Evolutionary conservation across 257 asterid genomes (phyloP).

Genomic region (Ajuga chamaepitys): DNA sequence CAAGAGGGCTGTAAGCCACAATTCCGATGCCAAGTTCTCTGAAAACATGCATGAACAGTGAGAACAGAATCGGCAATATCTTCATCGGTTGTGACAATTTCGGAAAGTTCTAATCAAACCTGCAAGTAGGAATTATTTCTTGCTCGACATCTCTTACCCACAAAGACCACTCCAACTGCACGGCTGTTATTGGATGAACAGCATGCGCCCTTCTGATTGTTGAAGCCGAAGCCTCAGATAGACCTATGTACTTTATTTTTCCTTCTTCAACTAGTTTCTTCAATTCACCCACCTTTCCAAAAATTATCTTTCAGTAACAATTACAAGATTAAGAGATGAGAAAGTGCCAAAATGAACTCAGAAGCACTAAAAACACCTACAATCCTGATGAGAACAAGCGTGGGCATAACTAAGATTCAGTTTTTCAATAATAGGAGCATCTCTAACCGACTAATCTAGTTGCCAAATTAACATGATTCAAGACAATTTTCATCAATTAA

Average conservation of each 20-base stretch:
- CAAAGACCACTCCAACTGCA: constrained; percentile 50
- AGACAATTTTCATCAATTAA: too few species aligned
- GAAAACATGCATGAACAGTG: not conserved
- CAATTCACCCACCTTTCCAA: constrained; percentile 41
- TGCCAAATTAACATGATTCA: too few species aligned
- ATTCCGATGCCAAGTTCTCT: constrained; percentile 35
- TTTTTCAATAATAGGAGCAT: too few species aligned
- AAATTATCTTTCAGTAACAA: not conserved
- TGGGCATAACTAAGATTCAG: too few species aligned
- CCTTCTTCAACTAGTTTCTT: constrained; percentile 57
- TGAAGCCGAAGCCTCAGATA: constrained; percentile 51
- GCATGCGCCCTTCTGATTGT: constrained; percentile 59
- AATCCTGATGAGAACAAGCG: too few species aligned
- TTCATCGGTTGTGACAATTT: not conserved
- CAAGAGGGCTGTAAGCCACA: constrained; percentile 32
- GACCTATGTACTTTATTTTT: constrained; percentile 45
- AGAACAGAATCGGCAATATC: not conserved
- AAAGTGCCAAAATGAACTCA: not conserved
- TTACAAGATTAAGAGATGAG: not conserved
- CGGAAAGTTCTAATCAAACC: constrained; percentile 15
- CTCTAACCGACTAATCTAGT: too few species aligned
- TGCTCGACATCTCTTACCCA: constrained; percentile 44
- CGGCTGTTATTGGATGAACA: constrained; percentile 49
- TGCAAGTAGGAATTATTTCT: constrained; percentile 48
- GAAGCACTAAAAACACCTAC: not conserved